These are phyloP conservation scores for Lanmaoa pseudosensibilis DNA, from an alignment of 768 basidiomycete species.

Conservation along the genomic window DNA sequence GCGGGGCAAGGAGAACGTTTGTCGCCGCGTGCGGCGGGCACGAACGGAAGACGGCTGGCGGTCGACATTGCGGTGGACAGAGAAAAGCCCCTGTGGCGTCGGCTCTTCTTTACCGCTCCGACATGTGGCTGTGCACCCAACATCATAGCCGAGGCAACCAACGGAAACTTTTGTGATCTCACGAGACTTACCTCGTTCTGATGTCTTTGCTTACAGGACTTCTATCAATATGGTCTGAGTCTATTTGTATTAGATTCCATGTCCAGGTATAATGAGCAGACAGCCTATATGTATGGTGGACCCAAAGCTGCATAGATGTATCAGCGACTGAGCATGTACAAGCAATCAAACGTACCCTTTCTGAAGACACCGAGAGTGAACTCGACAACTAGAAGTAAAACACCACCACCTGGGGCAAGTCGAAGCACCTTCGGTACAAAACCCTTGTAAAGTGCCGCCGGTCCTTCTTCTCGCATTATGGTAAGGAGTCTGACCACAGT, in stretches of 20 bases:
- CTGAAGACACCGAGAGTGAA: constrained; percentile 78
- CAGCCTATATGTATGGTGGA: constrained; percentile 33
- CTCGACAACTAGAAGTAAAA: constrained; percentile 91
- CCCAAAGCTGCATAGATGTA: constrained; percentile 22
- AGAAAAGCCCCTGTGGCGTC: constrained; percentile 24
- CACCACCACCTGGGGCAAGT: constrained; percentile 93
- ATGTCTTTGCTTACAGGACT: background rate
- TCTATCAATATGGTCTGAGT: background rate
- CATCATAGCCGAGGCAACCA: no score
- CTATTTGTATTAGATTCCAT: background rate
- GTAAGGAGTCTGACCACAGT: constrained; percentile 49
- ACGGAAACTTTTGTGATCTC: background rate
- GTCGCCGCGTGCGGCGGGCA: constrained; percentile 37
- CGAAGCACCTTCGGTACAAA: constrained; percentile 95
- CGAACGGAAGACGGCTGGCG: constrained; percentile 21
- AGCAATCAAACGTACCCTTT: constrained; percentile 44
- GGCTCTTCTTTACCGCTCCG: background rate
- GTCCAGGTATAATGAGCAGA: background rate
- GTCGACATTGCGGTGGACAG: constrained; percentile 28
- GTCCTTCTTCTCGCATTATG: constrained; percentile 85
- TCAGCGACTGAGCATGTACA: background rate
- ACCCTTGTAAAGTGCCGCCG: constrained; percentile 87
- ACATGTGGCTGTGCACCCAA: constrained; percentile 15
- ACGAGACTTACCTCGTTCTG: background rate
- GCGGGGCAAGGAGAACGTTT: constrained; percentile 72